These are phyloP conservation scores for Trichoderma pleuroti DNA, from an alignment of 2,329 filamentous ascomycete genomes.

Conservation along the genomic window DNA sequence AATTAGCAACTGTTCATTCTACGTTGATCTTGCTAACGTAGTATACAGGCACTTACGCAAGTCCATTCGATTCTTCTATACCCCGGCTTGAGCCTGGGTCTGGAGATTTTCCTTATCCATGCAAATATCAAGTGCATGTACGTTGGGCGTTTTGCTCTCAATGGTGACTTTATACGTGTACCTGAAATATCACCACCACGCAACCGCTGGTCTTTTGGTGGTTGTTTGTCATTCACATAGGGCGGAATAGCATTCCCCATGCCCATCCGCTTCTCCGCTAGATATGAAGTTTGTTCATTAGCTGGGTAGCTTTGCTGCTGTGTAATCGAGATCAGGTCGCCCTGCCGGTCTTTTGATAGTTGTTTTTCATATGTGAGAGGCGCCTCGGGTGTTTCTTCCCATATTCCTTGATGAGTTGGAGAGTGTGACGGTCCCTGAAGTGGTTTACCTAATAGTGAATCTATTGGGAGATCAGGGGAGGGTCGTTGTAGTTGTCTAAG, in stretches of 20 bases:
- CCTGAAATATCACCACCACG: background rate
- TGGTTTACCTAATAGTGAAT: background rate
- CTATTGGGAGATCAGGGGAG: background rate
- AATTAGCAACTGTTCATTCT: too few relatives aligned
- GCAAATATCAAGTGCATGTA: fast-evolving
- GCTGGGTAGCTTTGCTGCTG: background rate
- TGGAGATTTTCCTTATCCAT: background rate
- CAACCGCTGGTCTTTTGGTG: background rate
- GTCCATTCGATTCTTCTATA: background rate
- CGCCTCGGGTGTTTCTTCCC: background rate
- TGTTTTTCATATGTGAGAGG: background rate
- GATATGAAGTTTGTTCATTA: background rate
- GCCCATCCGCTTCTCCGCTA: background rate
- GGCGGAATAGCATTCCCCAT: background rate
- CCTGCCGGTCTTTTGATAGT: background rate
- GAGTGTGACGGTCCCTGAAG: background rate
- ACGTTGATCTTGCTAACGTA: too few relatives aligned
- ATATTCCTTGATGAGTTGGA: background rate
- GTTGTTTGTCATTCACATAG: background rate
- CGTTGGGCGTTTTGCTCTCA: background rate
- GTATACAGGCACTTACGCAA: background rate
- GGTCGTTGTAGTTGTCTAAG: fast-evolving
- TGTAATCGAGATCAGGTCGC: background rate
- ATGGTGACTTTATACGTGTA: background rate
- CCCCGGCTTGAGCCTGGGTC: background rate